phyloP scores from a whole-genome alignment of 148 eudicot species.

The Vaccinium vitisidaea region DNA sequence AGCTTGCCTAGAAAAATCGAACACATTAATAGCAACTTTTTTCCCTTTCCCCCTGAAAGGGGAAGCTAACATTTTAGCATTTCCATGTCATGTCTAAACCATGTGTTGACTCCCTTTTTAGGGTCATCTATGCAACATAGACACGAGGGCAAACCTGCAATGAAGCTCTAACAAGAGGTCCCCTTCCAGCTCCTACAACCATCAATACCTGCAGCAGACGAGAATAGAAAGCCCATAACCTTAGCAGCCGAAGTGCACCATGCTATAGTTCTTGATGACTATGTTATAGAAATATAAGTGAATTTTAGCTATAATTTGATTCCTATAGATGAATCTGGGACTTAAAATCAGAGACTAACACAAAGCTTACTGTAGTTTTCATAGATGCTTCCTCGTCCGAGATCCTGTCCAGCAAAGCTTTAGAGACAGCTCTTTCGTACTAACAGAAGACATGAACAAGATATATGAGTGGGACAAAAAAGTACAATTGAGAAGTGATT shows the following conservation, averaged over 20 bases:
- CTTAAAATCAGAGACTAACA: conserved; percentile 2
- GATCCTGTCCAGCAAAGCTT: conserved; percentile 79
- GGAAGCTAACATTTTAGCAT: background rate
- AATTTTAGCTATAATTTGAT: background rate
- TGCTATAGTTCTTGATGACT: background rate
- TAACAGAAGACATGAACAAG: conserved; percentile 27
- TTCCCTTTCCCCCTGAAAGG: background rate
- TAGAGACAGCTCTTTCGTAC: conserved; percentile 89
- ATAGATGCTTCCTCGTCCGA: conserved; percentile 68
- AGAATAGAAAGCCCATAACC: background rate
- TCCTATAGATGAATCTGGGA: background rate
- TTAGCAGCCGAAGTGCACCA: background rate
- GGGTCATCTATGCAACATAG: background rate
- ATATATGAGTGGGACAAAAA: background rate
- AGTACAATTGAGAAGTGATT: background rate
- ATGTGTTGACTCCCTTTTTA: background rate
- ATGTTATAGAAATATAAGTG: background rate
- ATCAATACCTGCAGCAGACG: conserved; percentile 62
- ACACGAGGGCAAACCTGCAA: conserved; percentile 52
- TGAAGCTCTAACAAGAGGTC: conserved; percentile 96
- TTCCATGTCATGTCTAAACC: background rate
- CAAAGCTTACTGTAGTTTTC: conserved; percentile 60
- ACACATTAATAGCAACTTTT: background rate
- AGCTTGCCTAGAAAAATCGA: background rate
- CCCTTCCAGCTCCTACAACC: conserved; percentile 99